Percentiles rank a stretch among this genome's conserved stretches.
Evolutionary conservation across 139 green algal species (phyloP).

Genomic region (Chlorella sp.): DNA sequence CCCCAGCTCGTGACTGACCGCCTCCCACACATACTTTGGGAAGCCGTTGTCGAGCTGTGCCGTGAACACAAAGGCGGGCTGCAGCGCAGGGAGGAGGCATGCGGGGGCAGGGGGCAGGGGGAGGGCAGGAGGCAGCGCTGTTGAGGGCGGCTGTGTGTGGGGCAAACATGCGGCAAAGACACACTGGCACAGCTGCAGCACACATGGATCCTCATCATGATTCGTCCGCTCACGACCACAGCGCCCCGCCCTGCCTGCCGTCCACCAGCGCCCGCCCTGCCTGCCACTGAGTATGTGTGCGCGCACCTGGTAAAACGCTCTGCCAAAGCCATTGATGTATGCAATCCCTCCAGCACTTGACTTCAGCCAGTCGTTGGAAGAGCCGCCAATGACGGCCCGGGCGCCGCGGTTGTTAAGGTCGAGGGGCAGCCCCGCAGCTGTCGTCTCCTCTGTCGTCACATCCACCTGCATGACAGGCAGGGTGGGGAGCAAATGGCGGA

Average conservation of each 20-base stretch:
- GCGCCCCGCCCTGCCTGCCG: no score
- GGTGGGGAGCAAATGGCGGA: neutral
- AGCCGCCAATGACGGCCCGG: neutral
- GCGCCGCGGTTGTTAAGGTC: neutral
- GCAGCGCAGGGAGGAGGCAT: neutral
- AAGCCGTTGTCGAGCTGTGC: neutral
- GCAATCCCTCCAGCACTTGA: neutral
- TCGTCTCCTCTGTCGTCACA: neutral
- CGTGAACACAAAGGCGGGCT: neutral
- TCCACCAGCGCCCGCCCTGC: no score
- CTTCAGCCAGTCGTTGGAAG: neutral
- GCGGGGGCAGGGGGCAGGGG: neutral
- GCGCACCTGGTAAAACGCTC: no score
- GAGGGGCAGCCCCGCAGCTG: neutral
- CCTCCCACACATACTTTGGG: slow-evolving; percentile 1
- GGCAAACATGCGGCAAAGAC: no score
- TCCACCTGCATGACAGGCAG: neutral
- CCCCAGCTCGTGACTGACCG: neutral
- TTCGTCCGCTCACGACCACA: no score
- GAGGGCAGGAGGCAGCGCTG: no score
- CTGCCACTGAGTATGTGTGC: no score
- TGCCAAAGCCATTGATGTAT: neutral
- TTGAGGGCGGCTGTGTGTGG: no score
- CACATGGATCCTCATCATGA: no score
- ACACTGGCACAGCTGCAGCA: no score